Evolutionary conservation across 495 filamentous ascomycete genomes (phyloP).

Genomic region (Xylaria cubensis): DNA sequence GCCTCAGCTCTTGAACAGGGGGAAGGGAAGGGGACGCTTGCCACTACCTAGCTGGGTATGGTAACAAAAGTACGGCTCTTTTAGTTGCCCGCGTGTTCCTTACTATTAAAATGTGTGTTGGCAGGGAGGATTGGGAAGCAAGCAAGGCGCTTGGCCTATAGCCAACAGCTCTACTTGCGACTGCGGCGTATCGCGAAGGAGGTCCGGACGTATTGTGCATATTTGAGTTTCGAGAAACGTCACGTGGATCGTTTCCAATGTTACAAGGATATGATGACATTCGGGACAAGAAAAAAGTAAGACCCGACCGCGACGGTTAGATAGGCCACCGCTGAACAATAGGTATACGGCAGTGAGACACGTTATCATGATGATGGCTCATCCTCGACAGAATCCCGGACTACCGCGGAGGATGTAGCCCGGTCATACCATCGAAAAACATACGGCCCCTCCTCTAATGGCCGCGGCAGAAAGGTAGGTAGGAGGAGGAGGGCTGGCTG

Average conservation of each 20-base stretch:
- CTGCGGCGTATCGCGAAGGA: conserved; percentile 5
- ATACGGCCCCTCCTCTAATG: neutral
- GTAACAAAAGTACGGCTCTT: conserved; percentile 12
- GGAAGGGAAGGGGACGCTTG: neutral
- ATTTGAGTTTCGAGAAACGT: conserved; percentile 20
- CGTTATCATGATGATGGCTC: conserved; percentile 2
- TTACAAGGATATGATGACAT: conserved; percentile 3
- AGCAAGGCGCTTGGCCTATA: conserved; percentile 1
- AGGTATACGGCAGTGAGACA: neutral
- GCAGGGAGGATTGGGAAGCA: neutral
- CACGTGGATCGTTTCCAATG: conserved; percentile 19
- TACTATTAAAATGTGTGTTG: neutral
- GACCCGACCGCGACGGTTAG: conserved; percentile 10
- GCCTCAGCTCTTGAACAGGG: conserved; percentile 15
- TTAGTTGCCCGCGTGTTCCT: neutral
- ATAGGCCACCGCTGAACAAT: conserved; percentile 4
- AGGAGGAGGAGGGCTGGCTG: conserved; percentile 3
- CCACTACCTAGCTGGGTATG: conserved; percentile 14
- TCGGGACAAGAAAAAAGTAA: neutral
- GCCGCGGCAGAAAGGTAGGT: neutral
- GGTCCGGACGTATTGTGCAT: neutral
- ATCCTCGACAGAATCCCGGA: neutral
- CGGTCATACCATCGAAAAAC: neutral
- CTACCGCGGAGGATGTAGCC: neutral
- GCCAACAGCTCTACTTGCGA: neutral